Evolutionary conservation across 768 basidiomycete genomes (phyloP), one percentile per base, ranked within the genome.

Genomic region (Cyathus striatus): DNA sequence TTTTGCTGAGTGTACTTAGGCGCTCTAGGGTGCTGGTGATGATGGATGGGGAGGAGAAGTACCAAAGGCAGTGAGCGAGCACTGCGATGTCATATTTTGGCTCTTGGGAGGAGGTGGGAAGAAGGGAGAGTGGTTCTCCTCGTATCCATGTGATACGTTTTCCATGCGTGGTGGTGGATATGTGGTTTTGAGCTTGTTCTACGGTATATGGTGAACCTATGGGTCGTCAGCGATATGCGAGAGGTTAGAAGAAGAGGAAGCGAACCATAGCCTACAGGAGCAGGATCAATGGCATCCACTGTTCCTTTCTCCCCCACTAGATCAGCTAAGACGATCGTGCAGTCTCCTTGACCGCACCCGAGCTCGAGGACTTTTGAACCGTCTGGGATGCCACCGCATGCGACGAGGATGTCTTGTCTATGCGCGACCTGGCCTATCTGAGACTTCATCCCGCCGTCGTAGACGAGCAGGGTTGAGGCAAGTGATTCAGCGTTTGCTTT

Each of bases 341-440:
- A 61, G 43, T 70, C 68, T 13, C 69, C 69, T 41, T 69, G 69
- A 2, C 68, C 69, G 43, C 67, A 69, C 4, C 69, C 69, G 1
- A 71, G 49, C 45, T 71, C 69, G 1, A 71, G 52, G 6, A 71
- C 57, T 38, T 21, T 38, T 12, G 10, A 10, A 10, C 36, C 36
- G 20, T 10, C 9, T 16, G 10, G 36, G 17, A 38, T 38, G 36
- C 36, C 36, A 38, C 36, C 36, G 12, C 36, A 38, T 18, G 12
- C 18, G 12, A 12, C 36, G 17, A 38, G 12, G 10, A 38, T 10
- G n/a, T 38, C 36, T 38, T 38, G 36, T 12, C 36, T 10, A 16
- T 30, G 27, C 10, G 27, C 10, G 16, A 30, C 16, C 27, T 30
- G 27, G 27, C 10, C 27, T 10, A 16, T 16, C 16, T 30, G 27